phyloP scores from a whole-genome alignment of 139 green algal species.

The Parachlorella kessleri region DNA sequence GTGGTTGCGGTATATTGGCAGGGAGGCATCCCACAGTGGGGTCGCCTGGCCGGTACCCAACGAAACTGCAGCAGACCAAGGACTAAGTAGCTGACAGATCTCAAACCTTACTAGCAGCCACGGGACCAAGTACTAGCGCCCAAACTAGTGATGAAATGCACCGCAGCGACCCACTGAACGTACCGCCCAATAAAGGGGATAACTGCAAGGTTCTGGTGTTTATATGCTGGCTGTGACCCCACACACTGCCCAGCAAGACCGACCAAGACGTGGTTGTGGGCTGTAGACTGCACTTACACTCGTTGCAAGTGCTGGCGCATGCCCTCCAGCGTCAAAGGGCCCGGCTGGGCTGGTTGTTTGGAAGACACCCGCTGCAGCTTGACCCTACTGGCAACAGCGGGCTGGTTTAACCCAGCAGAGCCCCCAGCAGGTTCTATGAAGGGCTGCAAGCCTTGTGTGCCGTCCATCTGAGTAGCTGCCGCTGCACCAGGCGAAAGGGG shows the following conservation, averaged over 20 bases:
- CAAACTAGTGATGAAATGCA: background rate
- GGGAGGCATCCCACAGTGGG: slow-evolving; percentile 9
- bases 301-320: slow-evolving; percentile 11
- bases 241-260: too few species aligned
- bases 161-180: background rate
- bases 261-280: too few species aligned
- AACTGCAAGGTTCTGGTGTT: background rate
- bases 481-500: too few species aligned
- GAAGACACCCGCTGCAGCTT: too few species aligned
- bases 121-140: background rate
- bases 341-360: background rate
- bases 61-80: slow-evolving; percentile 10
- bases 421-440: too few species aligned
- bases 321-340: background rate
- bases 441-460: too few species aligned
- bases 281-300: slow-evolving; percentile 30
- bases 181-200: background rate
- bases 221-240: too few species aligned
- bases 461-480: too few species aligned
- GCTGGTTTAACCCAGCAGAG: too few species aligned
- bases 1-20: slow-evolving; percentile 2
- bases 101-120: background rate
- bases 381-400: too few species aligned
- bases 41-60: slow-evolving; percentile 27
- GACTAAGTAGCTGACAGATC: background rate